Percentiles rank a stretch among this genome's conserved stretches.
These are phyloP conservation scores for Biscogniauxia mediterranea DNA, from an alignment of 2,329 filamentous ascomycete species.

Conservation along the genomic window DNA sequence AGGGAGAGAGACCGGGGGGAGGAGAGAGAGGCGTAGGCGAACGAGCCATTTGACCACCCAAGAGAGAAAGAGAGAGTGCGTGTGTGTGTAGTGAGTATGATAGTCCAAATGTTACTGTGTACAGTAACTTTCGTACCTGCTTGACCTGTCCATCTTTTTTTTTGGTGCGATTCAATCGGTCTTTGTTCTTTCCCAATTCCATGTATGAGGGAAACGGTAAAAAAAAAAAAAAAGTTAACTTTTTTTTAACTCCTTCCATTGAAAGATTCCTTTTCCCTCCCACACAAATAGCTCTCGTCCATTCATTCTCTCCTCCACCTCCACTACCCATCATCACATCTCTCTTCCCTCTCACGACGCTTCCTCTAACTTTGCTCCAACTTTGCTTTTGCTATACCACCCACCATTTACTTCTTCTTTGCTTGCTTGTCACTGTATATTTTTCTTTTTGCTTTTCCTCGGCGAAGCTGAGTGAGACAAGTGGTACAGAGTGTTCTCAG, in stretches of 20 bases:
- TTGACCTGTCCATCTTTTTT: slow-evolving; percentile 13
- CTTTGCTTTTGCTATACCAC: slow-evolving; percentile 5
- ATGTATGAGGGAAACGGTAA: background rate
- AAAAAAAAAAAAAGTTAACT: slow-evolving; percentile 12
- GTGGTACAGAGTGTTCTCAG: slow-evolving; percentile 4
- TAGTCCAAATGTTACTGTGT: slow-evolving; percentile 5
- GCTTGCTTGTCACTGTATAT: background rate
- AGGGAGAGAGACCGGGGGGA: no score
- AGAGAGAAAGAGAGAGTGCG: background rate
- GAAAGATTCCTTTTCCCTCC: slow-evolving; percentile 10
- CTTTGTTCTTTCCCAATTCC: slow-evolving; percentile 22
- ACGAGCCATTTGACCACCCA: slow-evolving; percentile 12
- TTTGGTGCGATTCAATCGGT: slow-evolving; percentile 9
- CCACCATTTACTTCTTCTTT: no score
- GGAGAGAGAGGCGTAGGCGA: slow-evolving; percentile 6
- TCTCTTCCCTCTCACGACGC: background rate
- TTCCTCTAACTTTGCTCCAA: slow-evolving; percentile 2
- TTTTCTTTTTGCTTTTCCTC: background rate
- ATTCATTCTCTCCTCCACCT: slow-evolving; percentile 6
- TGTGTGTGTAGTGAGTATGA: background rate
- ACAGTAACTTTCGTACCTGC: slow-evolving; percentile 8
- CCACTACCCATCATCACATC: slow-evolving; percentile 1
- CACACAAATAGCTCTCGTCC: slow-evolving; percentile 22
- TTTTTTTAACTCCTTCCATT: slow-evolving; percentile 10
- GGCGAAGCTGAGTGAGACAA: slow-evolving; percentile 6